Percentiles rank a stretch among this genome's conserved stretches.
Conservation (phyloP, 2,329 filamentous ascomycete genomes). For the Penicillium brevicompactum region DNA sequence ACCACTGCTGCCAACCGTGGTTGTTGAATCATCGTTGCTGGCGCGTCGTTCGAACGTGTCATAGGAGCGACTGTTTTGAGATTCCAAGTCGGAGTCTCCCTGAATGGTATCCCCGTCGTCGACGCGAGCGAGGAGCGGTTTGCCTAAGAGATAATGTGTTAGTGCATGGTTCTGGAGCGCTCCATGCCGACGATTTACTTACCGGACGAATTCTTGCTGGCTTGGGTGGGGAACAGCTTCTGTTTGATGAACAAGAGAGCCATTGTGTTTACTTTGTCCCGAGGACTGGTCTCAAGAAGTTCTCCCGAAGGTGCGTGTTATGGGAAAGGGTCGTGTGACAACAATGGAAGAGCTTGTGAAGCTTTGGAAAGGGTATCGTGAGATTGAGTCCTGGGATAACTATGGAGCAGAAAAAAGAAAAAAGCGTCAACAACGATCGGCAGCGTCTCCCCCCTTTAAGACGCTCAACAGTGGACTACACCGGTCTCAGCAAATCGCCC, state of each 20-base stretch:
- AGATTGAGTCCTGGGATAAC: background rate
- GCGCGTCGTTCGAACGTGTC: constrained; percentile 33
- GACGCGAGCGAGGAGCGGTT: constrained; percentile 32
- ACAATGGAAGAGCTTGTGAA: background rate
- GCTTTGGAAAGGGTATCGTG: background rate
- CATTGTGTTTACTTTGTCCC: constrained; percentile 26
- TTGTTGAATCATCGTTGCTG: constrained; percentile 26
- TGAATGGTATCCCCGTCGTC: constrained; percentile 27
- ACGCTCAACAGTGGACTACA: constrained; percentile 1
- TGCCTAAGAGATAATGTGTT: constrained; percentile 25
- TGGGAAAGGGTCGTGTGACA: background rate
- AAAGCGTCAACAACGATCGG: constrained; percentile 2
- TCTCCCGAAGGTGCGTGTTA: background rate
- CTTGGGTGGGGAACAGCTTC: constrained; percentile 35
- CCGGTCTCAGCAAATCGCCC: constrained; percentile 1
- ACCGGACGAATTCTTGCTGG: constrained; percentile 16
- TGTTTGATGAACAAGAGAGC: constrained; percentile 43
- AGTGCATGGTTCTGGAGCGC: background rate
- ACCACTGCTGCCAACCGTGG: constrained; percentile 19
- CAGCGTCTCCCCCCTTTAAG: constrained; percentile 5
- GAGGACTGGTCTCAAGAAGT: background rate
- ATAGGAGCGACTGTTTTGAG: constrained; percentile 34
- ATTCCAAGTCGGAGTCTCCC: constrained; percentile 33
- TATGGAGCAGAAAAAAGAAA: constrained; percentile 1
- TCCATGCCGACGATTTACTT: constrained; percentile 2